phyloP scores from a whole-genome alignment of 345 rosid genomes.

The Reutealis trisperma region DNA sequence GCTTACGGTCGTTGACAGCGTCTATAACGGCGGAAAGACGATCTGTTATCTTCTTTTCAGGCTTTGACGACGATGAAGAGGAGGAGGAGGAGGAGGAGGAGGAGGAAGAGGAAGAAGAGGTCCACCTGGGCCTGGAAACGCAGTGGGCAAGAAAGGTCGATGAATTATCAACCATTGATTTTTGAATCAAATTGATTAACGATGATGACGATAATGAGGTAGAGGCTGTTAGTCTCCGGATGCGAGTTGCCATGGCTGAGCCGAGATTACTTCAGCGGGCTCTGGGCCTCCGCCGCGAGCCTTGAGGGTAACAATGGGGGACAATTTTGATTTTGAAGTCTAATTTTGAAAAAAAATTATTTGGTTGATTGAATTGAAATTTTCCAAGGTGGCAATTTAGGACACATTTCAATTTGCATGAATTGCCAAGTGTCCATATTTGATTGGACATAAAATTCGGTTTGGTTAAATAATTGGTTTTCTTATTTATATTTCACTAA shows the following conservation, averaged over 20 bases:
- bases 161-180: slow-evolving; percentile 16
- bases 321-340: background rate
- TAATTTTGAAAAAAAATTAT: background rate
- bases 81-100: slow-evolving; percentile 41
- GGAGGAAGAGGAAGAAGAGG: slow-evolving; percentile 44
- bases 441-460: background rate
- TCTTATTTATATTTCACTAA: too few species aligned
- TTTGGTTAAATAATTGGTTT: too few species aligned
- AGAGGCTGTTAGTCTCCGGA: slow-evolving; percentile 32
- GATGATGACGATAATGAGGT: slow-evolving; percentile 18
- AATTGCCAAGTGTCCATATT: background rate
- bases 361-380: background rate
- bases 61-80: slow-evolving; percentile 38
- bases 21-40: slow-evolving; percentile 70
- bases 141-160: slow-evolving; percentile 14
- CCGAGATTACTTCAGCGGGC: background rate
- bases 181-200: background rate
- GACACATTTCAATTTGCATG: background rate
- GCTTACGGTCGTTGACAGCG: slow-evolving; percentile 78
- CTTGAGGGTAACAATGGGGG: background rate
- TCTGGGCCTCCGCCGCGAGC: background rate
- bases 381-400: background rate
- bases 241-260: slow-evolving; percentile 36
- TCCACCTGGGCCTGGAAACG: slow-evolving; percentile 25
- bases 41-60: slow-evolving; percentile 52